Base-by-base conservation (phyloP, 768 basidiomycete genomes). In the Dictyophora rubrovolvata region DNA sequence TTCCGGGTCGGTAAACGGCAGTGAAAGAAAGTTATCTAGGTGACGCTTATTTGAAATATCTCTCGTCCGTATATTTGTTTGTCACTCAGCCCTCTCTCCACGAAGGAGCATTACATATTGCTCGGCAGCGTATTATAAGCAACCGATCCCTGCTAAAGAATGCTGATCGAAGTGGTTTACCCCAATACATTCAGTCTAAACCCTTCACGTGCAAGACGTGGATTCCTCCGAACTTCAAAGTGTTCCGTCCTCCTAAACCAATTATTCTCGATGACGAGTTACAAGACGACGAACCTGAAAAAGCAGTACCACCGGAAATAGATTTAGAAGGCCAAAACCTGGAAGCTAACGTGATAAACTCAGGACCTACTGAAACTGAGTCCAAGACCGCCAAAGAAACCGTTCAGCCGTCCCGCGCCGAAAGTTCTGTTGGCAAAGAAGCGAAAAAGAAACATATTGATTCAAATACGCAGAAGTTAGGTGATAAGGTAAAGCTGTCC, bases 41-140 rank as follows among this genome's bases (percentile, higher is more conserved):
- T 33, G 92, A 93, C 70, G 81, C 89, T 21, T 89, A 88, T 68
- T 73, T 94, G 62, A 94, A 94, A 70, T 86, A 85, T 65, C 69
- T 92, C 50, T 76, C 83, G 7, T 85, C 89, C 11, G 74, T 85
- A 60, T 87, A 87, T 67, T 77, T 86, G 33, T 91, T 86, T 65
- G 86, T 86, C 49, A 80, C 79, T 23, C 77, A 83, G 64, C 86
- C 89, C 5, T 72, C 75, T 10, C 73, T 77, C 48, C 77, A 77
- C 62, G 89, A 91, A 69, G 84, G 86, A 5, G 76, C 77, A 11
- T 68, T 94, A 55, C 89, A 92, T 65, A 67, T 75, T 20, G 74
- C 79, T 35, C 78, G 91, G 55, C 82, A 87, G 65, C 73, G 73
- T 51, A 79, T 90, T 62, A 84, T 93, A 69, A 86, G 83, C 69